These are phyloP conservation scores for Pseudoscleropodium purum DNA, from an alignment of 225 moss, liverwort and hornwort genomes.

Conservation along the genomic window DNA sequence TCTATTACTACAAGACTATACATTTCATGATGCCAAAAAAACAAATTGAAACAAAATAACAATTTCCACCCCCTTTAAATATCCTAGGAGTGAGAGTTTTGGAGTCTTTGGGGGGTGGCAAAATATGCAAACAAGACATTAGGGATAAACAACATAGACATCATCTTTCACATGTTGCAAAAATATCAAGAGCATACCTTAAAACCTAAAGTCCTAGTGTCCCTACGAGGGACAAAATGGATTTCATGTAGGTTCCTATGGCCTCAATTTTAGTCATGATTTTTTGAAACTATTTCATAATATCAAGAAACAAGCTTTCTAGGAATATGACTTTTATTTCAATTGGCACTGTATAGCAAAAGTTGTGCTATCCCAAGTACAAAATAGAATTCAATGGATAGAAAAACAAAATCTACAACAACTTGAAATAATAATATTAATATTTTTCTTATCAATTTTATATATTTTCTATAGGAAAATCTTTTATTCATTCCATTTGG, in stretches of 20 bases:
- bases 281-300: background rate
- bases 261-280: background rate
- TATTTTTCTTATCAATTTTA: background rate
- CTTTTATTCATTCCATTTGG: background rate
- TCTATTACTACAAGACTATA: no score
- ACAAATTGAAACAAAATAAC: background rate
- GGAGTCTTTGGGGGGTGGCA: background rate
- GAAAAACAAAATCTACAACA: background rate
- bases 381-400: background rate
- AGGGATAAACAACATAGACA: background rate
- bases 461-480: background rate
- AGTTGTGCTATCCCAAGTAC: background rate
- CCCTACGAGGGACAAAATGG: background rate
- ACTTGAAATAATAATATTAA: background rate
- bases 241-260: background rate
- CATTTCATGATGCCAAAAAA: background rate
- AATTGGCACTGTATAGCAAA: rapidly evolving
- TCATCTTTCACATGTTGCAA: background rate
- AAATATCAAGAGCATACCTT: background rate
- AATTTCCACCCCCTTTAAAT: background rate
- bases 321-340: background rate
- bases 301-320: background rate
- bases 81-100: background rate
- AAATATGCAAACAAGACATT: background rate
- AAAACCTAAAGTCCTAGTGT: background rate